A percentile compares a stretch with the other conserved stretches of the same genome.
phyloP scores from a whole-genome alignment of 441 rosid species.

The Lagerstroemia fauriei region DNA sequence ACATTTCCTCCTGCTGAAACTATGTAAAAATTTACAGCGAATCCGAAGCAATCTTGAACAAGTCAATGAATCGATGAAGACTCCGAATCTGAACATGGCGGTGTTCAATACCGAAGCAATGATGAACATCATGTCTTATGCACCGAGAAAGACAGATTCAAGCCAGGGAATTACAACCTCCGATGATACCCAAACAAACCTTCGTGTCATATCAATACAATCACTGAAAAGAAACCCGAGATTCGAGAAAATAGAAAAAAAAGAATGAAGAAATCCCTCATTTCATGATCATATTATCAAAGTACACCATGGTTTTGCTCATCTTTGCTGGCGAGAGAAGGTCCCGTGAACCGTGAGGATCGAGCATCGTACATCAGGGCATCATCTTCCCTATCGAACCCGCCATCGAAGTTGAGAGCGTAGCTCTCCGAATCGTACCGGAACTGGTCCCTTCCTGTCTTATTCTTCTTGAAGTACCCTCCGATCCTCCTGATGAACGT shows the following conservation, averaged over 20 bases:
- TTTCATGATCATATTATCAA: neutral
- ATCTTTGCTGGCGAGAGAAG: conserved; percentile 12
- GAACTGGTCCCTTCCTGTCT: conserved; percentile 23
- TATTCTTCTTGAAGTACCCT: conserved; percentile 32
- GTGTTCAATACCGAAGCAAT: neutral
- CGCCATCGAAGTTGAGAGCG: conserved; percentile 57
- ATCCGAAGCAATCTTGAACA: neutral
- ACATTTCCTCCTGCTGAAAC: neutral
- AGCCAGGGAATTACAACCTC: neutral
- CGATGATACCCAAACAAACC: neutral
- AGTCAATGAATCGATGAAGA: neutral
- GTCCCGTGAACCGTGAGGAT: conserved; percentile 38
- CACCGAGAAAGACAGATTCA: neutral
- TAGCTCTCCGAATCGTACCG: conserved; percentile 56
- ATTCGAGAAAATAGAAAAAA: neutral
- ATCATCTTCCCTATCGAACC: conserved; percentile 36
- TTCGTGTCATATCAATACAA: neutral
- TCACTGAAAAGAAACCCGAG: neutral
- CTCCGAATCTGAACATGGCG: neutral
- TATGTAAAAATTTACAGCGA: neutral
- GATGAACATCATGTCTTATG: too few relatives aligned
- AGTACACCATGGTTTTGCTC: neutral
- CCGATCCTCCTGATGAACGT: conserved; percentile 47
- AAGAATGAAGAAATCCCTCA: neutral
- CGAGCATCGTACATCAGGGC: conserved; percentile 28